Evolutionary conservation across 495 filamentous ascomycete species (phyloP).

Genomic region (Astrocystis sublimbata): DNA sequence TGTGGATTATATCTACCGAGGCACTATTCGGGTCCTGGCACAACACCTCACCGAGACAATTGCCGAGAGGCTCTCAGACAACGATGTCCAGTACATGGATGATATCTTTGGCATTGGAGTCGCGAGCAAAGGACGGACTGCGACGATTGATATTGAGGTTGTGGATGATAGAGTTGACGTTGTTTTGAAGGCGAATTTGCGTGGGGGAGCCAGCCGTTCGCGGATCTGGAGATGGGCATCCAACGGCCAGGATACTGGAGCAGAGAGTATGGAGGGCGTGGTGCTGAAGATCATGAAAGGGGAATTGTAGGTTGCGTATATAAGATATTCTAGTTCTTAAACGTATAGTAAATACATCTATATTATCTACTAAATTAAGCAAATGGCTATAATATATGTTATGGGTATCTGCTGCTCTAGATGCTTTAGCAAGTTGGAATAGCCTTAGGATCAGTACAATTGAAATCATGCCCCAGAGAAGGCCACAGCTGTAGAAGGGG

Average conservation of each 20-base stretch:
- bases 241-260: not conserved
- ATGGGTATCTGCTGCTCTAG: no score
- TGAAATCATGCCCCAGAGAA: no score
- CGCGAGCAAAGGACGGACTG: conserved; percentile 16
- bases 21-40: conserved; percentile 21
- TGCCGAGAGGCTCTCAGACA: conserved; percentile 12
- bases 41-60: conserved; percentile 17
- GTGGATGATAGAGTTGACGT: conserved; percentile 19
- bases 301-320: not conserved
- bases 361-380: not conserved
- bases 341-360: not conserved
- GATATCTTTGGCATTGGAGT: conserved; percentile 20
- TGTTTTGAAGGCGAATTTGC: conserved; percentile 18
- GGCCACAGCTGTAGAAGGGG: no score
- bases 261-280: not conserved
- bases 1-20: conserved; percentile 31
- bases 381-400: not conserved
- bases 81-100: conserved; percentile 23
- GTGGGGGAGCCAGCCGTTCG: not conserved
- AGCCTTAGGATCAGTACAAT: no score
- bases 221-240: conserved; percentile 14
- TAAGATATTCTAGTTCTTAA: not conserved
- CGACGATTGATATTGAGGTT: conserved; percentile 15
- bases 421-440: no score
- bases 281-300: conserved; percentile 8